Evolutionary conservation across 1,284 basidiomycete genomes (phyloP).

Genomic region (Anthracocystis panici-leucophaei): DNA sequence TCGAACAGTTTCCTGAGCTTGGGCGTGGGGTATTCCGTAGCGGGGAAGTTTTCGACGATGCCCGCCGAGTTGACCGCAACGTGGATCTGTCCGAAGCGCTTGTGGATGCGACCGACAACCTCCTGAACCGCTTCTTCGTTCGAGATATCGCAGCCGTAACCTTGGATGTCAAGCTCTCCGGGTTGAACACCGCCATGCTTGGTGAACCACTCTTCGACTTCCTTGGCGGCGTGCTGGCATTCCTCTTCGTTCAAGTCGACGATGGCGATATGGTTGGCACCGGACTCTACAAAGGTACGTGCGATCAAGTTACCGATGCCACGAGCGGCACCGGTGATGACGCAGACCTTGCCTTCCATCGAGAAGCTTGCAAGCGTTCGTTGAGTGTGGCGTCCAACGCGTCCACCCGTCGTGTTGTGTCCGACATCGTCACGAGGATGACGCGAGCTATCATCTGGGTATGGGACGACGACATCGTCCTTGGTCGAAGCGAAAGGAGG

Average conservation of each 20-base stretch:
- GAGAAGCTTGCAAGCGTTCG: constrained; percentile 62
- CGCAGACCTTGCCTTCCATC: constrained; percentile 78
- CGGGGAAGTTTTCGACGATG: constrained; percentile 90
- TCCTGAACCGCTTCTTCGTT: constrained; percentile 74
- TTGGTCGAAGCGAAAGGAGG: constrained; percentile 39
- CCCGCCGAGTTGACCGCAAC: constrained; percentile 73
- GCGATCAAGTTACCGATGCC: constrained; percentile 72
- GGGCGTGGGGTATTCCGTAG: constrained; percentile 78
- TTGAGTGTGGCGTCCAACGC: constrained; percentile 52
- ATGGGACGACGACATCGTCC: constrained; percentile 42
- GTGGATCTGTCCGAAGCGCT: constrained; percentile 85
- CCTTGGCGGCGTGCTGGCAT: constrained; percentile 79
- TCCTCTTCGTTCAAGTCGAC: constrained; percentile 85
- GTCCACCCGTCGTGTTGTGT: constrained; percentile 58
- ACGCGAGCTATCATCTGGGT: constrained; percentile 46
- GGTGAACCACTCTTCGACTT: constrained; percentile 76
- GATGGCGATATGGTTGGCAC: constrained; percentile 84
- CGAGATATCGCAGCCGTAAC: constrained; percentile 87
- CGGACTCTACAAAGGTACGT: constrained; percentile 87
- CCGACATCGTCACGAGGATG: constrained; percentile 55
- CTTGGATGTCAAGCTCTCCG: constrained; percentile 79
- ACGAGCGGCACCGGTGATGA: constrained; percentile 93
- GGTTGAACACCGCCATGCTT: constrained; percentile 75
- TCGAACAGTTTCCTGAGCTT: constrained; percentile 78
- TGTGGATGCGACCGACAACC: constrained; percentile 52